Evolutionary conservation across 2,329 filamentous ascomycete species (phyloP), one percentile per base, ranked within the genome.

Genomic region (Rutstroemia sp.): DNA sequence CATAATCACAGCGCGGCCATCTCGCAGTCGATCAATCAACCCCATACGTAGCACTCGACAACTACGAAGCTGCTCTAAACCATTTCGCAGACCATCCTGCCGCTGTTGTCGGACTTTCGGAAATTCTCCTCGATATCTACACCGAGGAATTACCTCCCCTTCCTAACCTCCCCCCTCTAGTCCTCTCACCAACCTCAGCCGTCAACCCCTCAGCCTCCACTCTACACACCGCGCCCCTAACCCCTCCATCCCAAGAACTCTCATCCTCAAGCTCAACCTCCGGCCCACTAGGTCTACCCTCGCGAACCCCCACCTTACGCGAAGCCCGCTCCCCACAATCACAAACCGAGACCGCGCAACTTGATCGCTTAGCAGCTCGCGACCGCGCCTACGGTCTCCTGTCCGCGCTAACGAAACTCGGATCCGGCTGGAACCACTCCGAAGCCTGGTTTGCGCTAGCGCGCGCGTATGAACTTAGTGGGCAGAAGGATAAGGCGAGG

Each of bases 391-490:
- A 91, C 67, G 87, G 86, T 12, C 78, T 99, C 16, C 76, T 99
- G 2, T 88, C 87, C 0, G 82, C 84, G 0, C 75, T 97, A 53
- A 97, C 92, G 2, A 95, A 91, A 69, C 80, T 92, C 8, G 92
- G 92, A 8, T 79, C 77, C 12, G 89, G 90, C 0, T 99, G 94
- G 94, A 92, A 96, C 71, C 82, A 87, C 69, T 85, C 89, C 0
- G 94, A 97, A 69, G 94, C 92, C 5, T 99, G 94, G 94, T 92
- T 90, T 67, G 82, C 87, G 4, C 79, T 99, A 36, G 89, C 91
- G 0, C 79, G 90, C 60, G 91, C 89, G 9, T 89, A 96, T 67
- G 94, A 99, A 71, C 83, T 91, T 68, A 88, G 89, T 57, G 88
- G 87, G 0, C 89, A 96, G 73, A 72, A 83, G 1, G 88, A 94